Conservation (phyloP, 371 early-diverging fungal genomes). For the Mortierella sp. region DNA sequence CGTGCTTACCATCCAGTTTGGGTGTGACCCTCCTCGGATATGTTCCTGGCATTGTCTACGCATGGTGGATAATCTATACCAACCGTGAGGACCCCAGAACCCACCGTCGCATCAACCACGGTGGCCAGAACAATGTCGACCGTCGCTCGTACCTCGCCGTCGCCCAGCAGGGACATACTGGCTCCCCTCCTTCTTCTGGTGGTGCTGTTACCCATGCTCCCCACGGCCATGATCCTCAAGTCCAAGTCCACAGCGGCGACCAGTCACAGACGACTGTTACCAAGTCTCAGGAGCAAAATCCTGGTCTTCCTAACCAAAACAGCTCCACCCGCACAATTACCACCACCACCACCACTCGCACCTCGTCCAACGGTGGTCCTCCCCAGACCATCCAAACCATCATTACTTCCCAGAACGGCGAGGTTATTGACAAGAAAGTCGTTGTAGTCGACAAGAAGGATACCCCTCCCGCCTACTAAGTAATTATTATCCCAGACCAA, state of each 20-base stretch:
- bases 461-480: neutral
- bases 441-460: conserved; percentile 24
- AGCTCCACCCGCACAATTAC: conserved; percentile 8
- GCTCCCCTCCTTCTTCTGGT: conserved; percentile 2
- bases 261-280: neutral
- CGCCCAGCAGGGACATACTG: conserved; percentile 1
- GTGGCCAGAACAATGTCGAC: neutral
- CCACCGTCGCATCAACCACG: neutral
- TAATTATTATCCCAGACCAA: no score
- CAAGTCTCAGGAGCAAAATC: neutral
- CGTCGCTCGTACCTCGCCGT: conserved; percentile 30
- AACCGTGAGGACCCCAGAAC: conserved; percentile 30
- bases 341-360: conserved; percentile 23
- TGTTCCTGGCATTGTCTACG: conserved; percentile 35
- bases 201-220: neutral
- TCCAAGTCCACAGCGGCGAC: neutral
- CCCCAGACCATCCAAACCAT: conserved; percentile 24
- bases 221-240: neutral
- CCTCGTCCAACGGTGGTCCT: conserved; percentile 11
- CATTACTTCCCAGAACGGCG: conserved; percentile 19
- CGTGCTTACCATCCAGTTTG: conserved; percentile 15
- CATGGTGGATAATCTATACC: conserved; percentile 45
- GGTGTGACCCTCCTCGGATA: conserved; percentile 30
- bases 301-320: neutral
- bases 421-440: neutral